These are phyloP conservation scores for Paxillus involutus DNA, from an alignment of 768 basidiomycete species.

Conservation along the genomic window DNA sequence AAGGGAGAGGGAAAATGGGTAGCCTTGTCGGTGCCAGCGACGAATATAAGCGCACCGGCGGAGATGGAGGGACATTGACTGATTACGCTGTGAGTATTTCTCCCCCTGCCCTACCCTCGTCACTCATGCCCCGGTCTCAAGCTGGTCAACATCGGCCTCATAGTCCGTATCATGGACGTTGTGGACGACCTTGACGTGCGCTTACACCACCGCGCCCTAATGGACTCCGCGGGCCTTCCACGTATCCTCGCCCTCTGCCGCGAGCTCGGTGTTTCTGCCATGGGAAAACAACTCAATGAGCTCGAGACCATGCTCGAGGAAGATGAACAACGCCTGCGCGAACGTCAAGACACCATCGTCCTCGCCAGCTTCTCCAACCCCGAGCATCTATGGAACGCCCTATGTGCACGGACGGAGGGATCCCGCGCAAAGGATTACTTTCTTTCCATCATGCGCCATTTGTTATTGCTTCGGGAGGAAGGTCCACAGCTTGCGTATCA, in stretches of 20 bases:
- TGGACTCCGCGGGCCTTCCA: constrained; percentile 84
- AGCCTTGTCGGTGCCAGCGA: constrained; percentile 94
- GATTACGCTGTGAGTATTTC: constrained; percentile 77
- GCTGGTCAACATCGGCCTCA: constrained; percentile 63
- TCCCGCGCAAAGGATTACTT: constrained; percentile 83
- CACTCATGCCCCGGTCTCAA: constrained; percentile 17
- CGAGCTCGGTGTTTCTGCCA: constrained; percentile 58
- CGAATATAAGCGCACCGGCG: constrained; percentile 70
- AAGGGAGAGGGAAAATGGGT: constrained; percentile 92
- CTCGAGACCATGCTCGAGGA: constrained; percentile 66
- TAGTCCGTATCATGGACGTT: constrained; percentile 63
- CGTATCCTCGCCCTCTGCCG: constrained; percentile 70
- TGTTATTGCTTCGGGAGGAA: constrained; percentile 88
- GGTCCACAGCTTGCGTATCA: constrained; percentile 82
- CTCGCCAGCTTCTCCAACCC: constrained; percentile 77
- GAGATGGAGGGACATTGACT: constrained; percentile 66
- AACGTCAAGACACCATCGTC: constrained; percentile 74
- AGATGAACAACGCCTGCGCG: constrained; percentile 71
- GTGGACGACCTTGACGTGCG: constrained; percentile 82
- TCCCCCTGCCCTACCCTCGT: neutral
- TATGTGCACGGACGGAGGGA: constrained; percentile 74
- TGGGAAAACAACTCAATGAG: constrained; percentile 65
- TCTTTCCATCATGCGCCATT: constrained; percentile 90
- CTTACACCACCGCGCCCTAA: constrained; percentile 82
- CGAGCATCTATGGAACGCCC: constrained; percentile 83